Evolutionary conservation across 345 rosid species (phyloP).

Genomic region (Boechera divaricarpa): DNA sequence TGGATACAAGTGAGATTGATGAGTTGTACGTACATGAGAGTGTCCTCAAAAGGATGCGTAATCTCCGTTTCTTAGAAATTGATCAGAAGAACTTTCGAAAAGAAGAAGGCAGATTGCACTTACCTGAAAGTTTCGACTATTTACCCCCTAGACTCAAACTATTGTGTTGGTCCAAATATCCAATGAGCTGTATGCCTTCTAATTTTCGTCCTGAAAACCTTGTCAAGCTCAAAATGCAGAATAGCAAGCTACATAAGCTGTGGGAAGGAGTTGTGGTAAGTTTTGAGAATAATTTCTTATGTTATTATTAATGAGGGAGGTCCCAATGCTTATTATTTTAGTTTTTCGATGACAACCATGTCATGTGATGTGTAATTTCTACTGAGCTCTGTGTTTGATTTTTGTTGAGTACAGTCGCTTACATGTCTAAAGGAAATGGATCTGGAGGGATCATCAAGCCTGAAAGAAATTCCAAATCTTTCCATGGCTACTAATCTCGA

Average conservation of each 20-base stretch:
- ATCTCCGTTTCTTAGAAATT: too few relatives aligned
- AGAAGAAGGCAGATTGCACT: too few relatives aligned
- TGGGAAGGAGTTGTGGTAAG: slow-evolving; percentile 33
- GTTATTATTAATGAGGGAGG: background rate
- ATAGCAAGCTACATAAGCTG: background rate
- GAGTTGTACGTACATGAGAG: too few relatives aligned
- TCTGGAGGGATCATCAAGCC: background rate
- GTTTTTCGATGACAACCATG: too few relatives aligned
- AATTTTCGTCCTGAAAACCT: background rate
- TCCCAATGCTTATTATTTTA: background rate
- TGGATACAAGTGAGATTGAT: too few relatives aligned
- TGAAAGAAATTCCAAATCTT: slow-evolving; percentile 5
- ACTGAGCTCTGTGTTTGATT: background rate
- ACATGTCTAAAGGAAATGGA: background rate
- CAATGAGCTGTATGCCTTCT: slow-evolving; percentile 13
- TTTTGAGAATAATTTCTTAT: background rate
- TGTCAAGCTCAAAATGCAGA: background rate
- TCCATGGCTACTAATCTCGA: background rate
- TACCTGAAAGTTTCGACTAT: too few relatives aligned
- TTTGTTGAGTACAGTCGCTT: background rate
- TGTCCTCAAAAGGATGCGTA: too few relatives aligned
- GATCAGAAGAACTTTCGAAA: too few relatives aligned
- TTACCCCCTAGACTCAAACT: too few relatives aligned
- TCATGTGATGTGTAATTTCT: background rate
- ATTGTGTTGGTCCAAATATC: slow-evolving; percentile 8